Conservation (phyloP, 2,329 filamentous ascomycete genomes). For the Cadophora gregata region DNA sequence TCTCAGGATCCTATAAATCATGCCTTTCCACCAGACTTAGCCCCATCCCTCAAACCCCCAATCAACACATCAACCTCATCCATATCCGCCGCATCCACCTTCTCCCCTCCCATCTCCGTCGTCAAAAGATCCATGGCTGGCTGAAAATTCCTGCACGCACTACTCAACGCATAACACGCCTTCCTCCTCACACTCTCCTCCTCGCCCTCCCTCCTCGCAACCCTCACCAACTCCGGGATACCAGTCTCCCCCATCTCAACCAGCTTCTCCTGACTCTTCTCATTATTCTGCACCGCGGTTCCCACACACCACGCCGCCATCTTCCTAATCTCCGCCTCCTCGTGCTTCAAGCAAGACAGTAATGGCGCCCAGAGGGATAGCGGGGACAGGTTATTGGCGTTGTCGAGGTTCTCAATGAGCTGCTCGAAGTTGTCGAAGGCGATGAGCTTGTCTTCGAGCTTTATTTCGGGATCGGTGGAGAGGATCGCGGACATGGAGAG, state of each 20-base stretch:
- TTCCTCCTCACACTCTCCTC: conserved; percentile 76
- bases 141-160: conserved; percentile 86
- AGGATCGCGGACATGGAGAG: conserved; percentile 79
- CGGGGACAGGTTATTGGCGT: conserved; percentile 89
- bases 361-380: conserved; percentile 84
- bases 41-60: conserved; percentile 62
- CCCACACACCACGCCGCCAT: conserved; percentile 96
- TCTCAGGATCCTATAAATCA: background rate
- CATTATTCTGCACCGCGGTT: conserved; percentile 96
- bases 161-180: conserved; percentile 88
- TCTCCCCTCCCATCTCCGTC: conserved; percentile 59
- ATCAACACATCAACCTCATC: conserved; percentile 81
- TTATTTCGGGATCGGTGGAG: conserved; percentile 63
- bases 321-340: conserved; percentile 74
- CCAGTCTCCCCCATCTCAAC: conserved; percentile 71
- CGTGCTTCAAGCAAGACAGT: conserved; percentile 69
- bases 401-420: conserved; percentile 90
- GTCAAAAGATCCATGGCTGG: conserved; percentile 75
- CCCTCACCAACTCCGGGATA: conserved; percentile 69
- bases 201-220: conserved; percentile 66
- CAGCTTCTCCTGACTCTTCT: conserved; percentile 77
- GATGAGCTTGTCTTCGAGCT: conserved; percentile 76
- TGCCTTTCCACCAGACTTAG: conserved; percentile 20
- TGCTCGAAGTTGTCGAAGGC: conserved; percentile 97
- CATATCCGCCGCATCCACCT: conserved; percentile 87